A percentile compares a stretch with the other conserved stretches of the same genome.
These are phyloP conservation scores for Aureoboletus auriporus DNA, from an alignment of 768 basidiomycete genomes.

Conservation along the genomic window DNA sequence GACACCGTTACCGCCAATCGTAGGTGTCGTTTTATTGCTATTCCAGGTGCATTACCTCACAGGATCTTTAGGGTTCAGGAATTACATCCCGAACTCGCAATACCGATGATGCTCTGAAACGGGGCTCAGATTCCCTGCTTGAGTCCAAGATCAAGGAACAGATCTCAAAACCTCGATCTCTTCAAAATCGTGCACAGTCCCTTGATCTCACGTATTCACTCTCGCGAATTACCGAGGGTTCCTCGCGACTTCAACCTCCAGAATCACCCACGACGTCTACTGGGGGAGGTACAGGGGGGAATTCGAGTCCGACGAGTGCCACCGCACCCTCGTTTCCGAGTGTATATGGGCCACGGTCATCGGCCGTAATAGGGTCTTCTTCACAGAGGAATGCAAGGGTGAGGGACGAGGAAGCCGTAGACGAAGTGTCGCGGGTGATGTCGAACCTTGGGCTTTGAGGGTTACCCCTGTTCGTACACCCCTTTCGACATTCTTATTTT, in stretches of 20 bases:
- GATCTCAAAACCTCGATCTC: conserved; percentile 67
- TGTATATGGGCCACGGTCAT: conserved; percentile 68
- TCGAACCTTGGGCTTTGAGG: conserved; percentile 64
- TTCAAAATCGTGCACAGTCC: conserved; percentile 85
- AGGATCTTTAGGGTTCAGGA: conserved; percentile 52
- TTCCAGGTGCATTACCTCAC: conserved; percentile 17
- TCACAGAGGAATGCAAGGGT: conserved; percentile 37
- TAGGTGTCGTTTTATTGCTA: conserved; percentile 33
- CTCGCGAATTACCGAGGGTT: conserved; percentile 72
- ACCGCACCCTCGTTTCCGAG: conserved; percentile 83
- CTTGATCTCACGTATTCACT: conserved; percentile 85
- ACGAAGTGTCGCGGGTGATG: conserved; percentile 75
- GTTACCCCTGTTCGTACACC: conserved; percentile 11
- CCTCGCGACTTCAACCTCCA: conserved; percentile 58
- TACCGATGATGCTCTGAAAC: conserved; percentile 72
- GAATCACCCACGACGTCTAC: conserved; percentile 80
- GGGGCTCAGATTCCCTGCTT: conserved; percentile 79
- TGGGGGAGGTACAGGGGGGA: conserved; percentile 65
- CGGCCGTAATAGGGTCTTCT: conserved; percentile 42
- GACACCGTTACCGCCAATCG: conserved; percentile 74
- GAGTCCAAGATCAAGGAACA: conserved; percentile 84
- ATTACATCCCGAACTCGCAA: conserved; percentile 65
- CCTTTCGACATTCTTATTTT: conserved; percentile 6
- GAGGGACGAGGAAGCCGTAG: conserved; percentile 54
- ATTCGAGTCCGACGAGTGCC: conserved; percentile 74